Evolutionary conservation across 1,284 basidiomycete species (phyloP).

Genomic region (Irpex sp.): DNA sequence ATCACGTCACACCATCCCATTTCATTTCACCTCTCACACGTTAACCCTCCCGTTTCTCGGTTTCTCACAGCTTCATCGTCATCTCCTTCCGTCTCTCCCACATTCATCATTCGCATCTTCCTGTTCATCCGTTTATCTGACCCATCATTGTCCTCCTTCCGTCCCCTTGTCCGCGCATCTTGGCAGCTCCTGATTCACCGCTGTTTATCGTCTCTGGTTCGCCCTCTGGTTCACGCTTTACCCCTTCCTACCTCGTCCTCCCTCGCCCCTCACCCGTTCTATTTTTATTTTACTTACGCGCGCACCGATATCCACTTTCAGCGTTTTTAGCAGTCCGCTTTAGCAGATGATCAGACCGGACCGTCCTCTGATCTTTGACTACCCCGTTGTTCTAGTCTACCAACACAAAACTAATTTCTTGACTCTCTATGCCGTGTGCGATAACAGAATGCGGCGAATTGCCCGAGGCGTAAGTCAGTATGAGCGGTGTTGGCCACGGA

Average conservation of each 20-base stretch:
- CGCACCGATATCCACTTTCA: not conserved
- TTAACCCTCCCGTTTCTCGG: not conserved
- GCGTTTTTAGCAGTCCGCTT: not conserved
- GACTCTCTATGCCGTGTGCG: not conserved
- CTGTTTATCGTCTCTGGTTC: not conserved
- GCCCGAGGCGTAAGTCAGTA: too few relatives aligned
- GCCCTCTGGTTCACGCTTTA: not conserved
- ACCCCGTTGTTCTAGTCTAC: not conserved
- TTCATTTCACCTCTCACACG: not conserved
- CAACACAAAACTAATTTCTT: conserved; percentile 1
- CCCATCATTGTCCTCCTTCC: not conserved
- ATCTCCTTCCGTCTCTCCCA: not conserved
- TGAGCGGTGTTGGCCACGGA: too few relatives aligned
- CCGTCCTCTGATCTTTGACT: not conserved
- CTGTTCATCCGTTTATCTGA: not conserved
- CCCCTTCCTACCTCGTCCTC: not conserved
- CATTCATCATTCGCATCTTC: not conserved
- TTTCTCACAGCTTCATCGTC: not conserved
- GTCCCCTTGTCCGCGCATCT: not conserved
- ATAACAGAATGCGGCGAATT: too few relatives aligned
- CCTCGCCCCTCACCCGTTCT: not conserved
- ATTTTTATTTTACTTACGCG: not conserved
- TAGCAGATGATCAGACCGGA: not conserved
- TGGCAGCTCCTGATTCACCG: not conserved
- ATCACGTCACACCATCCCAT: not conserved